Conservation (phyloP, 2,329 filamentous ascomycete genomes). For the Plenodomus tracheiphilus region DNA sequence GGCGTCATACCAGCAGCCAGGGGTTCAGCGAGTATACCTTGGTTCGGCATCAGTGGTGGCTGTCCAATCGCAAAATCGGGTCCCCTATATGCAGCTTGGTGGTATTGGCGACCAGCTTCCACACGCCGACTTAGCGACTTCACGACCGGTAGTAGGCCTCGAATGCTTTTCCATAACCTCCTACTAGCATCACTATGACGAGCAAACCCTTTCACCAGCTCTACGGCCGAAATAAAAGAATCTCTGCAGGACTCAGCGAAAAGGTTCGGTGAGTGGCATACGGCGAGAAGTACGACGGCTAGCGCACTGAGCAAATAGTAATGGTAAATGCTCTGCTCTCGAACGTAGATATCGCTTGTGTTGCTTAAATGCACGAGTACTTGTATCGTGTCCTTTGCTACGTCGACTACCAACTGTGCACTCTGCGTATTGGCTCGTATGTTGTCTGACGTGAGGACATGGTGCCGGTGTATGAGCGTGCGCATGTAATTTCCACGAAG, state of each 20-base stretch:
- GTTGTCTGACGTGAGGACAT: conserved; percentile 22
- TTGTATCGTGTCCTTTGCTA: conserved; percentile 23
- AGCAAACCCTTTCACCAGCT: conserved; percentile 25
- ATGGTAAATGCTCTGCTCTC: conserved; percentile 23
- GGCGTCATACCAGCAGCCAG: neutral
- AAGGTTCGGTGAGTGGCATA: conserved; percentile 21
- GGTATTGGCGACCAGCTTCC: neutral
- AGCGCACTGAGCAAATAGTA: conserved; percentile 25
- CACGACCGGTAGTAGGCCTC: conserved; percentile 19
- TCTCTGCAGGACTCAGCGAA: conserved; percentile 21
- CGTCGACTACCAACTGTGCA: conserved; percentile 18
- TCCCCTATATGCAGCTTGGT: neutral
- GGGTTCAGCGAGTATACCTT: neutral
- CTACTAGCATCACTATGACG: conserved; percentile 19
- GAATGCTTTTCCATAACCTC: conserved; percentile 24
- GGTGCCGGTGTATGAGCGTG: conserved; percentile 20
- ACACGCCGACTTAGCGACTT: conserved; percentile 10
- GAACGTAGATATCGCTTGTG: conserved; percentile 23
- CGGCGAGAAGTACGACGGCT: conserved; percentile 19
- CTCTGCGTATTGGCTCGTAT: conserved; percentile 13
- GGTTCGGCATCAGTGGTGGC: neutral
- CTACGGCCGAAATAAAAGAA: conserved; percentile 19
- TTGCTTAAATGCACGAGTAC: conserved; percentile 22
- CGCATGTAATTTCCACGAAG: conserved; percentile 24
- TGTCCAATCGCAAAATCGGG: neutral